A percentile compares a stretch with the other conserved stretches of the same genome.
Evolutionary conservation across 345 rosid species (phyloP).

Genomic region (Melaleuca quinquenervia): DNA sequence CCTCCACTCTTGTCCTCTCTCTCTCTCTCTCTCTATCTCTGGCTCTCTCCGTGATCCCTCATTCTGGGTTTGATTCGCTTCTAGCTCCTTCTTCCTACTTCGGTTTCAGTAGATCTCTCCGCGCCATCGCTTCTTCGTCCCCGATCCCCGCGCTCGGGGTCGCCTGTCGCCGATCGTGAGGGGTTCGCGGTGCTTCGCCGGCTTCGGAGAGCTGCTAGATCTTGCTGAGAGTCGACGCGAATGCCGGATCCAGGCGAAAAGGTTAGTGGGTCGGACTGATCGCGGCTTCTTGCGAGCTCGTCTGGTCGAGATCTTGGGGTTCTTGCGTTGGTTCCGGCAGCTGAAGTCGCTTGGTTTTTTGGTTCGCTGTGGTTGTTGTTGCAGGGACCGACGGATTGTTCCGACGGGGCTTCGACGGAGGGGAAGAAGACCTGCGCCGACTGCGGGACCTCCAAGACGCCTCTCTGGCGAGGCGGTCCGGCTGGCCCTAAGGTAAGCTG

Average conservation of each 20-base stretch:
- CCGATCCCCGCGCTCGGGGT: neutral
- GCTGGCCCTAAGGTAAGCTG: constrained; percentile 38
- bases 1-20: neutral
- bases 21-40: neutral
- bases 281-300: neutral
- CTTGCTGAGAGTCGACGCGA: neutral
- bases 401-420: constrained; percentile 2
- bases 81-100: neutral
- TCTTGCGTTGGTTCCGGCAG: neutral
- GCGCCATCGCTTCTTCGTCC: neutral
- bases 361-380: neutral
- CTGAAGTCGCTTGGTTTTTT: neutral
- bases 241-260: constrained; percentile 13
- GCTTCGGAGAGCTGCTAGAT: neutral
- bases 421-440: constrained; percentile 31
- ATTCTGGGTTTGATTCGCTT: neutral
- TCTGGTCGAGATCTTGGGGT: neutral
- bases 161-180: neutral
- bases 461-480: constrained; percentile 46
- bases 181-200: neutral
- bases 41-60: neutral
- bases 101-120: neutral
- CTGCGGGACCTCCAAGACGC: constrained; percentile 43
- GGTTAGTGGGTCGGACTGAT: constrained; percentile 9
- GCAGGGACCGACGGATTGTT: constrained; percentile 5